These are phyloP conservation scores for Isochrysis galbana DNA, from an alignment of 78 protist genomes.

Conservation along the genomic window DNA sequence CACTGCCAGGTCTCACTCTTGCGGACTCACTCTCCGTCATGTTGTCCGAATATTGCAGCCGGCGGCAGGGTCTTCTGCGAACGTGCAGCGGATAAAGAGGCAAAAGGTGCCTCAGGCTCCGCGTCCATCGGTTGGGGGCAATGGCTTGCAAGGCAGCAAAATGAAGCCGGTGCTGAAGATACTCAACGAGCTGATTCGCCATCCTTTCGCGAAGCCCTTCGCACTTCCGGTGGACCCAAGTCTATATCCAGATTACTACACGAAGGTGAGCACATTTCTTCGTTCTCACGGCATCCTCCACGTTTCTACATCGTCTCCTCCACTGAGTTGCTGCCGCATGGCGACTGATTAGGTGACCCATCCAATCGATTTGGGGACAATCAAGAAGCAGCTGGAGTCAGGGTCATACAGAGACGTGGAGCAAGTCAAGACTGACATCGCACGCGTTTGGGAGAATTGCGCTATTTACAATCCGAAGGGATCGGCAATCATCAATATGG, in stretches of 20 bases:
- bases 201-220: neutral
- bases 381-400: slow-evolving; percentile 18
- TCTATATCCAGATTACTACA: neutral
- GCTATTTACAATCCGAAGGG: neutral
- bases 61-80: no score
- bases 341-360: no score
- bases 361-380: slow-evolving; percentile 73
- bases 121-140: no score
- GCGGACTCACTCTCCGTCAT: no score
- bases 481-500: neutral
- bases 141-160: no score
- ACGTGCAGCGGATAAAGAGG: no score
- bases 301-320: no score
- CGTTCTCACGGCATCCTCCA: no score
- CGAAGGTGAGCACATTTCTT: neutral
- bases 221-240: neutral
- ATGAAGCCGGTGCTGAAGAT: neutral
- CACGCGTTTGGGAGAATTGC: slow-evolving; percentile 40
- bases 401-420: neutral
- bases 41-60: no score
- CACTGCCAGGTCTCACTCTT: no score
- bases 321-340: no score
- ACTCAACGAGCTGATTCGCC: neutral
- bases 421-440: neutral
- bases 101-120: no score